These are phyloP conservation scores for Talaromyces sp. DNA, from an alignment of 2,329 filamentous ascomycete species.

Conservation along the genomic window DNA sequence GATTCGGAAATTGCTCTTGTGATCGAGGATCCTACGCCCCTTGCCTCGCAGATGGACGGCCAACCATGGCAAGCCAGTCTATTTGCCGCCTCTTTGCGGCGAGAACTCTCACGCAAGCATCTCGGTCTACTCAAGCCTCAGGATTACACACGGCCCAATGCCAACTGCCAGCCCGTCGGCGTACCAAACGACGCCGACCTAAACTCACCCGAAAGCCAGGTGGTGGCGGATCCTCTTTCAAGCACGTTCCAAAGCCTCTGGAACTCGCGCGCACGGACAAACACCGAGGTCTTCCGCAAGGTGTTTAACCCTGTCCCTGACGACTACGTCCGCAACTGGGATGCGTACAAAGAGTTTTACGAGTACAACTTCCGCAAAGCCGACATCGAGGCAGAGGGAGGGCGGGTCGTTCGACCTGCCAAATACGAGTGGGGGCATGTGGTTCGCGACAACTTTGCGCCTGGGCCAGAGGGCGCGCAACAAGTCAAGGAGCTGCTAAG, in stretches of 20 bases:
- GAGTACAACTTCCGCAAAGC: conserved; percentile 52
- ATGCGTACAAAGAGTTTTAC: conserved; percentile 59
- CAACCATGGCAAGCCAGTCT: conserved; percentile 70
- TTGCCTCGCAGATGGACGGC: conserved; percentile 74
- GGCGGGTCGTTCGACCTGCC: conserved; percentile 33
- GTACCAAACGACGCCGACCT: conserved; percentile 53
- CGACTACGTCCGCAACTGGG: conserved; percentile 55
- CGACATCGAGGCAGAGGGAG: conserved; percentile 39
- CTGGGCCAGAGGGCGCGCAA: conserved; percentile 58
- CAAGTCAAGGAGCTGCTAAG: conserved; percentile 67
- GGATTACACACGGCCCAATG: conserved; percentile 54
- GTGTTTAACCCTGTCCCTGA: conserved; percentile 60
- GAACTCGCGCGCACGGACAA: conserved; percentile 54
- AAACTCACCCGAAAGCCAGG: conserved; percentile 39
- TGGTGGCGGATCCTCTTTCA: conserved; percentile 55
- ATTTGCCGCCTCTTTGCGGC: conserved; percentile 73
- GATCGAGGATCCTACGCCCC: conserved; percentile 71
- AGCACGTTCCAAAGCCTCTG: conserved; percentile 52
- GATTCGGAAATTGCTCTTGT: conserved; percentile 89
- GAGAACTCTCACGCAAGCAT: conserved; percentile 86
- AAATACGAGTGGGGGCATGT: conserved; percentile 83
- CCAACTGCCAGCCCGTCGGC: conserved; percentile 55
- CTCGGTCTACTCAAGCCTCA: conserved; percentile 75
- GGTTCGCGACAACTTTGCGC: conserved; percentile 67
- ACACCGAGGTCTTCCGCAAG: conserved; percentile 56